phyloP scores from a whole-genome alignment of 345 rosid genomes.

The Eucalyptus pauciflora region DNA sequence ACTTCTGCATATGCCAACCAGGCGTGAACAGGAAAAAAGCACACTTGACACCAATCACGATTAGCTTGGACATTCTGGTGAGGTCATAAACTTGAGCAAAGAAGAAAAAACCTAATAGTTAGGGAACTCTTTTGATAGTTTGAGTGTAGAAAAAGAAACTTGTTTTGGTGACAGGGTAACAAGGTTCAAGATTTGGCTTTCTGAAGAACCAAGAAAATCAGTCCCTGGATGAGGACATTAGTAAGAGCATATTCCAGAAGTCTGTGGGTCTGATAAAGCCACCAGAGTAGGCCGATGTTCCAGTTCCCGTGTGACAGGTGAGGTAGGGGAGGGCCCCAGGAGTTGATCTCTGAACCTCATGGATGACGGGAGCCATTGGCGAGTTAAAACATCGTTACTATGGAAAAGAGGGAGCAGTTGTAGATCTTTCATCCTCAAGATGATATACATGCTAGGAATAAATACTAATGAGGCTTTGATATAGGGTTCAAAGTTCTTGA shows the following conservation, averaged over 20 bases:
- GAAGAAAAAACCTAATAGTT: neutral
- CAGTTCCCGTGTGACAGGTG: neutral
- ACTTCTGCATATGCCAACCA: neutral
- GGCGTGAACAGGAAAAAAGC: neutral
- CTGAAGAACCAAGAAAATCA: neutral
- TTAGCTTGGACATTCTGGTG: neutral
- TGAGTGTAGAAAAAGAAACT: neutral
- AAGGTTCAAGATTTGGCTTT: neutral
- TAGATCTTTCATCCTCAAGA: neutral
- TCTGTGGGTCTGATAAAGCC: neutral
- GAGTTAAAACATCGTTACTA: neutral
- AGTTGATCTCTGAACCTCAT: neutral
- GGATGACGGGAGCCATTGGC: neutral
- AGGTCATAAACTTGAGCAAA: neutral
- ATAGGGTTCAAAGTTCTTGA: neutral
- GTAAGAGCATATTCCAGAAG: neutral
- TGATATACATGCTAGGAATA: neutral
- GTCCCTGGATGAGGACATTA: neutral
- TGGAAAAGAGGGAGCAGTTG: neutral
- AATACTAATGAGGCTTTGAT: neutral
- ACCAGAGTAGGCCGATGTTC: neutral
- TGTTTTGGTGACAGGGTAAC: neutral
- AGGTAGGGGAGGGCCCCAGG: neutral
- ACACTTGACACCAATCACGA: neutral
- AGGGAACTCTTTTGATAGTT: neutral